Base-by-base conservation (phyloP, 2,329 filamentous ascomycete species). In the Pyricularia grisea region DNA sequence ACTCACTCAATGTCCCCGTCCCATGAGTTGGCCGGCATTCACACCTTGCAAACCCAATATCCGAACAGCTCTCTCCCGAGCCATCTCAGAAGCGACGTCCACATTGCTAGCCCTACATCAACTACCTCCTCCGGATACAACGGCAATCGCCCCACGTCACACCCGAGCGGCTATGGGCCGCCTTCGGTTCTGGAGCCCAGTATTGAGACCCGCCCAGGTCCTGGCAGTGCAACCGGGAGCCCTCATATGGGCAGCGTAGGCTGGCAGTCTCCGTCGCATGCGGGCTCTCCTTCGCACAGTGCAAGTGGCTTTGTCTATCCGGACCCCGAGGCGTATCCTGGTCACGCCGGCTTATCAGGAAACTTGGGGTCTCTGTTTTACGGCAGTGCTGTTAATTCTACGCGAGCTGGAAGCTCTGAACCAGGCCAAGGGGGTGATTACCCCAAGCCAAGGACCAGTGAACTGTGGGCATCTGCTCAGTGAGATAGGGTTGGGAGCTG, bases 211-310 rank as follows among this genome's bases (percentile, higher is more conserved):
- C 89, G 90, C 72, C 89, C 91, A 74, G 88, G 86, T 1, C 78
- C 82, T 67, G 85, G 85, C 69, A 97, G 83, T 69, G 91, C 92
- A 68, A 97, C 93, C 78, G 58, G 58, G 1, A 61, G 58, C 23
- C 94, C 94, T 67, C 94, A 97, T 78, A 92, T 97, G 88, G 80
- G 82, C 71, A 88, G 85, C 71, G 85, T 92, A 71, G 91, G 92
- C 68, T 97, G 94, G 94, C 91, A 93, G 73, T 96, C 93, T 4
- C 93, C 93, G 4, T 88, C 89, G 2, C 91, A 94, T 73, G 87
- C 88, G 72, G 85, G 86, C 36, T 88, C 93, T 72, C 88, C 90
- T 11, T 90, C 91, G 10, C 91, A 93, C 71, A 83, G 81, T 74
- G 81, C 79, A 64, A 88, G 86, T 67, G 84, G 83, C 71, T 94